A percentile compares a stretch with the other conserved stretches of the same genome.
Conservation (phyloP, 176 grass and related monocot genomes). For the Zizania latifolia region DNA sequence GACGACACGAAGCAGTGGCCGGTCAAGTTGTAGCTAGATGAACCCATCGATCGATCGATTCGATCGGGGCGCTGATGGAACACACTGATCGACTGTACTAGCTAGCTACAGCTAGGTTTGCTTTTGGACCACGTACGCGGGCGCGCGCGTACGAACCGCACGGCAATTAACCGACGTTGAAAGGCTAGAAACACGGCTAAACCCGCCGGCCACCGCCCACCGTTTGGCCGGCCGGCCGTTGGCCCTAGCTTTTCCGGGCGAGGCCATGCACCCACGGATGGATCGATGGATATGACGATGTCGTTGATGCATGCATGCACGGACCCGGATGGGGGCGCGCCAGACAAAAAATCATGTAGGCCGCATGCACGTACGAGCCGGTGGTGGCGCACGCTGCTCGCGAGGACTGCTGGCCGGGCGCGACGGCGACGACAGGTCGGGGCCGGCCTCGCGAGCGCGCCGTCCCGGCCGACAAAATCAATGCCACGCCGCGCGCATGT, state of each 20-base stretch:
- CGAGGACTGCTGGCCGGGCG: too few species aligned
- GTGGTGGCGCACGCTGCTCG: neutral
- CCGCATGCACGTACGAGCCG: neutral
- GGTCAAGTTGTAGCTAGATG: too few species aligned
- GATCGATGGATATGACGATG: neutral
- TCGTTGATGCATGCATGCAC: neutral
- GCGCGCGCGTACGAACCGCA: too few species aligned
- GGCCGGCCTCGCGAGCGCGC: too few species aligned
- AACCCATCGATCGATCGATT: neutral
- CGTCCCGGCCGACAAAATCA: conserved; percentile 32
- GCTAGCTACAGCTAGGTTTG: too few species aligned
- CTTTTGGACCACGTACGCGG: too few species aligned
- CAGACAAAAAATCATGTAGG: conserved; percentile 37
- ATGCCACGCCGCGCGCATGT: conserved; percentile 25
- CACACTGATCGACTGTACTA: too few species aligned
- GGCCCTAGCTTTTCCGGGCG: neutral
- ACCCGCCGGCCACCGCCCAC: too few species aligned
- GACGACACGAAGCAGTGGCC: neutral
- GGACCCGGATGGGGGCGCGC: neutral
- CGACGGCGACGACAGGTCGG: too few species aligned
- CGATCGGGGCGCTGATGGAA: too few species aligned
- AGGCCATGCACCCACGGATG: neutral
- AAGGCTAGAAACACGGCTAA: neutral
- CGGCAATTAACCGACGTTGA: neutral
- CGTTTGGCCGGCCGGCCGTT: neutral